Evolutionary conservation across 2,329 filamentous ascomycete genomes (phyloP), one percentile per base, ranked within the genome.

Genomic region (Penicillium sp.): DNA sequence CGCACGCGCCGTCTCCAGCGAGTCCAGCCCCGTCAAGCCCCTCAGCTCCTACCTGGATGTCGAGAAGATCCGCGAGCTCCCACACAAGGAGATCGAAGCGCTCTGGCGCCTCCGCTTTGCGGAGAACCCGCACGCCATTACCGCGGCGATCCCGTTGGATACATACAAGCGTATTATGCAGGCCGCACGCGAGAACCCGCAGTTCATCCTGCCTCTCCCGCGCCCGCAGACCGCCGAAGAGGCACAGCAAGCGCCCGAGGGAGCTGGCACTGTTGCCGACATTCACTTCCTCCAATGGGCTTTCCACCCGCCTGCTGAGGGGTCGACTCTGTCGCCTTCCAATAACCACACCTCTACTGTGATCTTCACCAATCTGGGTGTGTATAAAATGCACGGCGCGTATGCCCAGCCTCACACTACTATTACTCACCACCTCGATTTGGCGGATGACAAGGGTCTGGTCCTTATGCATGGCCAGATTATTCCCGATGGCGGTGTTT

Each of bases 241-340:
- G 16, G 50, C 58, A 0, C 54, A 61, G 12, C 75, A 77, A 45
- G 61, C 59, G 6, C 54, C 59, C 4, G 60, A 60, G 5, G 60
- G 62, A 34, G 64, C 60, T 41, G 64, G 54, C 55, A 73, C 65
- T 21, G 68, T 66, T 49, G 90, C 91, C 45, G 94, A 97, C 74
- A 91, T 99, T 44, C 94, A 99, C 75, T 96, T 96, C 73, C 76
- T 99, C 59, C 93, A 99, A 75, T 99, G 95, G 91, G 89, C 89
- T 0, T 97, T 96, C 74, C 92, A 96, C 57, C 81, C 86, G 0
- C 78, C 80, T 3, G 75, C 80, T 2, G 68, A 66, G 21, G 58
- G 64, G 6, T 61, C 67, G 1, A 56, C 62, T 18, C 46, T 61
- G 6, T 52, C 66, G 5, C 82, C 77, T 32, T 76, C 74, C 23